Evolutionary conservation across 805 yeast species (phyloP).

Genomic region (Saccharomycopsis capsularis): DNA sequence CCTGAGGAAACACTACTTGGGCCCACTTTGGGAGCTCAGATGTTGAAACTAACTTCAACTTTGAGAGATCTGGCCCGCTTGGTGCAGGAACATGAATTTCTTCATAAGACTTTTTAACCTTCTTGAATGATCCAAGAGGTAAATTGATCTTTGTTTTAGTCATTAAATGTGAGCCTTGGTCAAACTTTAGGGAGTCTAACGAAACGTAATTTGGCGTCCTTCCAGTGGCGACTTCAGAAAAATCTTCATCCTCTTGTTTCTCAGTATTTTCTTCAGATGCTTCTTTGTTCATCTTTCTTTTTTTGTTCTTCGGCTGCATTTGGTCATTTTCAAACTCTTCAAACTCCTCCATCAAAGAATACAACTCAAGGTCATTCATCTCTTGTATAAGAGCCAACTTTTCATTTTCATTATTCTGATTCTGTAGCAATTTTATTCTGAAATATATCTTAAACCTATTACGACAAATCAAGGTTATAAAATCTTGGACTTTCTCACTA

Average conservation of each 20-base stretch:
- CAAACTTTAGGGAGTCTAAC: constrained; percentile 55
- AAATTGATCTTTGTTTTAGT: constrained; percentile 60
- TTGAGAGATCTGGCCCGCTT: constrained; percentile 32
- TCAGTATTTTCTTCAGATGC: constrained; percentile 20
- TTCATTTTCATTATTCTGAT: constrained; percentile 32
- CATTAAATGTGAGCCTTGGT: constrained; percentile 66
- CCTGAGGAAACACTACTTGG: constrained; percentile 59
- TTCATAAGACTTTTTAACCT: constrained; percentile 68
- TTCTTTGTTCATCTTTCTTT: constrained; percentile 14
- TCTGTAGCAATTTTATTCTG: constrained; percentile 41
- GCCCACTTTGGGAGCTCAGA: constrained; percentile 71
- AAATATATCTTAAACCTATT: constrained; percentile 50
- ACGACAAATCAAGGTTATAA: constrained; percentile 26
- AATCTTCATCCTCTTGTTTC: constrained; percentile 28
- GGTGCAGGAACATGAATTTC: constrained; percentile 94
- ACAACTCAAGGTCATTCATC: constrained; percentile 39
- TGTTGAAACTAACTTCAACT: constrained; percentile 19
- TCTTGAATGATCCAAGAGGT: constrained; percentile 80
- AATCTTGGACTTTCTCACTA: not conserved
- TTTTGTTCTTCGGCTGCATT: constrained; percentile 14
- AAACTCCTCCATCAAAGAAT: constrained; percentile 37
- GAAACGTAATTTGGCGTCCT: constrained; percentile 52
- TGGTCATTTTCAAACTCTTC: constrained; percentile 31
- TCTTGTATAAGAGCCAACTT: constrained; percentile 33
- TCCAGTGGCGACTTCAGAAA: constrained; percentile 12